phyloP scores from a whole-genome alignment of 2,329 filamentous ascomycete genomes.

The Zymoseptoria tritici region DNA sequence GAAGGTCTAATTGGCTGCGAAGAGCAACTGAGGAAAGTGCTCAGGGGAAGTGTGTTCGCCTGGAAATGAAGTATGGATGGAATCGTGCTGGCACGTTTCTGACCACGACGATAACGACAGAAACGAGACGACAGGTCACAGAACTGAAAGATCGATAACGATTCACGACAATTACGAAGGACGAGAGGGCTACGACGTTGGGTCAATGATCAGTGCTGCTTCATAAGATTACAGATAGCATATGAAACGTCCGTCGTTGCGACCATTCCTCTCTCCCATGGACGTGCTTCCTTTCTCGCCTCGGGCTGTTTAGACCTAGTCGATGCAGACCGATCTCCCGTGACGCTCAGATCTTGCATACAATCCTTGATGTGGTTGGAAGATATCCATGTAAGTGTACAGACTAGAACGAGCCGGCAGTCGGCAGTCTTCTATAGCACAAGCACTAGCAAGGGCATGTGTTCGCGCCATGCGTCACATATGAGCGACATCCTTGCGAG shows the following conservation, averaged over 20 bases:
- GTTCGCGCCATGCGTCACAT: neutral
- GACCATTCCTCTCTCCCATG: neutral
- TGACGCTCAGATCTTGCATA: neutral
- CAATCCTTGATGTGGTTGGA: neutral
- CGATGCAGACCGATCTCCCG: no score
- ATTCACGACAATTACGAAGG: neutral
- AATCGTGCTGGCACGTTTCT: neutral
- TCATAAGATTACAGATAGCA: neutral
- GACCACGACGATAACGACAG: neutral
- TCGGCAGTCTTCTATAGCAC: neutral
- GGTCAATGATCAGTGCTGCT: neutral
- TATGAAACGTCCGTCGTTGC: neutral
- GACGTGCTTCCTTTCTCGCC: neutral
- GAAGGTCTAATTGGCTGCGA: constrained; percentile 23
- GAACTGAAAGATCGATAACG: neutral
- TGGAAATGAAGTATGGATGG: constrained; percentile 15
- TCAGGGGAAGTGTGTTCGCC: constrained; percentile 21
- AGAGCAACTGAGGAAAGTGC: constrained; percentile 20
- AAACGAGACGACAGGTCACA: neutral
- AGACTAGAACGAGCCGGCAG: neutral
- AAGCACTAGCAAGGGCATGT: neutral
- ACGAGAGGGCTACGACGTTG: neutral
- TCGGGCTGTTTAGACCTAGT: no score
- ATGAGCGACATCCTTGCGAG: neutral
- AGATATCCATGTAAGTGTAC: neutral